Base-by-base conservation (phyloP, 2,329 filamentous ascomycete species). In the Claviceps sorghi region DNA sequence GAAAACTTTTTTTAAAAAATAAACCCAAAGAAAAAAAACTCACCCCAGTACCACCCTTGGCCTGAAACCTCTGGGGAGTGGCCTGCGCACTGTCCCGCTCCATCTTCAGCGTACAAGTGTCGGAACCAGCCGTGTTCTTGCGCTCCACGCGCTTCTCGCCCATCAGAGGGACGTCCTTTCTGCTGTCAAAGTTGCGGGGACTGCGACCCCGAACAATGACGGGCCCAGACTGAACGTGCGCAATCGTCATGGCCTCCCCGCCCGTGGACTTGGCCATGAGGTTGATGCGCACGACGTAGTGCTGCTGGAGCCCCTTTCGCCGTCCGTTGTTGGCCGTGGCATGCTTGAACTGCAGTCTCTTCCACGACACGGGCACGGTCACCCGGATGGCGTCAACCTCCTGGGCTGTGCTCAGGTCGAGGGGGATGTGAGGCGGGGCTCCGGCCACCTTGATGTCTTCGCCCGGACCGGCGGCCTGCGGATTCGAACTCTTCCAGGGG, bases 291-390 rank as follows among this genome's bases (percentile, higher is more conserved):
- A 97, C 86, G 1, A 94, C 78, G 64, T 96, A 97, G 66, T 96
- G 90, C 66, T 97, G 91, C 65, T 97, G 91, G 47, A 96, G 72
- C 57, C 95, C 91, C 69, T 96, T 96, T 58, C 91, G 79, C 51
- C 91, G 80, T 13, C 91, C 91, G 64, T 97, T 97, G 66, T 97
- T 97, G 49, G 91, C 91, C 0, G 91, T 97, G 2, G 91, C 91
- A 60, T 95, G 93, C 62, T 95, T 87, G 67, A 97, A 97, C 66
- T 97, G 91, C 53, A 97, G 70, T 51, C 91, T 77, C 67, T 95
- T 96, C 91, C 91, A 97, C 36, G 88, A 84, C 51, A 96, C 83
- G 1, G 89, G 86, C 53, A 95, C 80, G 41, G 81, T 86, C 9
- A 91, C 82, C 53, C 82, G 84, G 52, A 86, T 82, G 1, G 83